Base-by-base conservation (phyloP, 2,329 filamentous ascomycete species). In the Polychaeton citri region DNA sequence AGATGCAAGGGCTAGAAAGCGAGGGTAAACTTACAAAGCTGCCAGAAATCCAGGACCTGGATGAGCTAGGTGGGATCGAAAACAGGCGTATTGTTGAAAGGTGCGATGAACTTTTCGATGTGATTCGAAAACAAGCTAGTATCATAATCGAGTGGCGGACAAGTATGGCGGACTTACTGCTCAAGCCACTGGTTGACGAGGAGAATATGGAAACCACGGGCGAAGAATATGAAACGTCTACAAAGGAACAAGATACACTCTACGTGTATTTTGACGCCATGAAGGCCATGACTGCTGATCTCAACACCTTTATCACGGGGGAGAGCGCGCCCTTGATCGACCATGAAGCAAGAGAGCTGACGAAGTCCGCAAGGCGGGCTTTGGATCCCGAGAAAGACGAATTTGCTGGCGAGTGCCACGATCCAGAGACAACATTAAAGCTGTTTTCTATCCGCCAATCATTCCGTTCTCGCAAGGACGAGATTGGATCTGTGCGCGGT, bases 151-250 rank as follows among this genome's bases (percentile, higher is more conserved):
- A 78, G 33, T 92, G 82, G 83, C 75, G 86, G 30, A 70, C 79
- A 38, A 67, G 75, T 30, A 76, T 87, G 39, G 69, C 84, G 13
- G 70, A 80, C 36, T 71, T 88, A 15, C 66, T 95, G 7, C 61
- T 81, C 8, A 71, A 76, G 41, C 76, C 83, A 0, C 67, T 96
- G 2, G 75, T 96, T 13, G 85, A 93, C 28, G 75, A 76, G 4
- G 61, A 63, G 12, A 65, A 64, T n/a, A 60, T 71, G 7, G 84
- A 93, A 39, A 71, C 76, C 2, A 88, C 85, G 8, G 90, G 90
- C 17, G 80, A 95, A 40, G 90, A 96, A 54, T 90, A 94, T 43
- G 81, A 85, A 46, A 74, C 82, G 20, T 93, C 88, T 0, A 84
- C 86, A 0, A 83, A 83, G 54, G 72, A 79, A 32, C 88, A 96